These are phyloP conservation scores for Termitomyces sp. DNA, from an alignment of 768 basidiomycete genomes.

Conservation along the genomic window DNA sequence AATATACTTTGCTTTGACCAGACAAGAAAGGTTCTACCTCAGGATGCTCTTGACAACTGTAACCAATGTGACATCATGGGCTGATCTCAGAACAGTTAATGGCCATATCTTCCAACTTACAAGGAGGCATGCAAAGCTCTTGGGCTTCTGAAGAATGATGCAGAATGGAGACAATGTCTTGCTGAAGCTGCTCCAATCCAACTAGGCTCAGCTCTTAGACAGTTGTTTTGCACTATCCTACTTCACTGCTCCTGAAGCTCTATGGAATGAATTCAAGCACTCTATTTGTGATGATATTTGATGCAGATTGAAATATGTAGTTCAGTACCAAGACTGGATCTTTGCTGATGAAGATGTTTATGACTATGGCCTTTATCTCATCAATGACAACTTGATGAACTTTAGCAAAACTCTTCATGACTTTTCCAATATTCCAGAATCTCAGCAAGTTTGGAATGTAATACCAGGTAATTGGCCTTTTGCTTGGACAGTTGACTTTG, in stretches of 20 bases:
- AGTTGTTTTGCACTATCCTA: too few species aligned
- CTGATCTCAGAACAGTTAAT: too few species aligned
- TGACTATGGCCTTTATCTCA: slow-evolving; percentile 39
- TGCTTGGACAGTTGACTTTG: not conserved
- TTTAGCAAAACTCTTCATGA: slow-evolving; percentile 19
- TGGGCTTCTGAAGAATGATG: too few species aligned
- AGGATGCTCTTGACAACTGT: too few species aligned
- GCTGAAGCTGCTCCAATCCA: too few species aligned
- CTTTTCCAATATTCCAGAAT: not conserved
- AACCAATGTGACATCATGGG: too few species aligned
- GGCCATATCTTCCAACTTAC: too few species aligned
- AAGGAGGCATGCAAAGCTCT: too few species aligned
- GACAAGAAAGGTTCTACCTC: too few species aligned
- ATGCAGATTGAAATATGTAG: slow-evolving; percentile 10
- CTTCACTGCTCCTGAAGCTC: slow-evolving; percentile 25
- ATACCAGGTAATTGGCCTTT: not conserved
- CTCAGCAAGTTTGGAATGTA: not conserved
- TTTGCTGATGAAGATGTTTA: slow-evolving; percentile 26
- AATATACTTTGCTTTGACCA: too few species aligned
- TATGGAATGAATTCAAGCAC: slow-evolving; percentile 31
- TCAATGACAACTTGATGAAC: slow-evolving; percentile 25
- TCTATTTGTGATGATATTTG: slow-evolving; percentile 40
- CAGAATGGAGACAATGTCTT: too few species aligned
- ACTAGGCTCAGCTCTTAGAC: too few species aligned
- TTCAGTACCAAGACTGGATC: not conserved